Evolutionary conservation across 1,139 yeast species (phyloP), one percentile per base, ranked within the genome.

Genomic region (Hemisphaericaspora xylofermentans): DNA sequence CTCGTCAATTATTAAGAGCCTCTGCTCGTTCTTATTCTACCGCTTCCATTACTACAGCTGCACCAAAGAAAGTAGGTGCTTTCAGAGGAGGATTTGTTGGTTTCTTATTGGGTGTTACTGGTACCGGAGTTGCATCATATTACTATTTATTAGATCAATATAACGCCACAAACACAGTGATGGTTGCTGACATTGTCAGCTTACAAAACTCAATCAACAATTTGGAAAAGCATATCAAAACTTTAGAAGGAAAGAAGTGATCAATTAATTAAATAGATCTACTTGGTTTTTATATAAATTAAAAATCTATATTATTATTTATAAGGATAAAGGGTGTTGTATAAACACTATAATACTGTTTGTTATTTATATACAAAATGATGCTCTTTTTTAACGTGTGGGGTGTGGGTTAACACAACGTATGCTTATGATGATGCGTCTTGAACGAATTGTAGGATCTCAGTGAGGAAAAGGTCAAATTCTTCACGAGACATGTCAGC

Each of bases 131-230:
- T 42, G 87, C 79, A 8, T 82, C 93, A 10, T 88, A 87, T 68
- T 84, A 80, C 62, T 88, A 86, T 63, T 71, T 87, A 51, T 66
- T 87, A 45, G 94, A 86, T 54, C 88, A 85, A 61, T 86, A 85
- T 73, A 81, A 84, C 57, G 68, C 75, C 45, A 79, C 93, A 52
- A 85, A 83, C 61, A 76, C 76, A 52, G 86, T 84, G 17, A 78
- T 88, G 45, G 76, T 86, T 44, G 78, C 88, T 39, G 95, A 88
- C 57, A 86, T 88, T 21, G 70, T 85, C 45, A 68, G 82, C 24
- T 77, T 88, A 57, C 87, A 84, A 52, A 76, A 74, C 53, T 80
- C 89, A 19, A 80, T 88, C 46, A 71, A 77, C 52, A 74, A 74
- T 47, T 76, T 88, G 60, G 94, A 85, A 60, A 74, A 77, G 50